Evolutionary conservation across 176 grass and related monocot species (phyloP), one percentile per base, ranked within the genome.

Genomic region (Secale cereale): DNA sequence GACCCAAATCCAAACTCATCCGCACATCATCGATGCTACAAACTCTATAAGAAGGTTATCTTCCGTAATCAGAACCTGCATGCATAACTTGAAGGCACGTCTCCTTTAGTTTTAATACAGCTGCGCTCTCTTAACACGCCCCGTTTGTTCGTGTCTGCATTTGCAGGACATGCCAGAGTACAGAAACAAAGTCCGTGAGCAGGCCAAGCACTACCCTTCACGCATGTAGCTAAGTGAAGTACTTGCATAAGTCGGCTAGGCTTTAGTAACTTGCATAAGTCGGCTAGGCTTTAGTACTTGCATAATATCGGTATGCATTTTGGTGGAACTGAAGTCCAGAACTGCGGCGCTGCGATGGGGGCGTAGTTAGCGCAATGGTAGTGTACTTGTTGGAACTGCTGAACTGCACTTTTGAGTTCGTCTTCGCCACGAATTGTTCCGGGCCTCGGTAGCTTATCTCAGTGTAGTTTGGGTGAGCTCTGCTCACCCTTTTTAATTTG

Each of bases 181-280:
- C 86, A 90, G 40, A 79, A 88, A 81, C 12, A 52, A 82, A 59
- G 89, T 98, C 12, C 82, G 85, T 41, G 77, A 88, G 71, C 95
- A 95, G 89, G 78, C 83, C 26, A 98, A 89, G 84, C 61, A 35
- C 46, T 98, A 98, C 56, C 95, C 91, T 64, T 87, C 90, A 5
- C 57, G 23, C 19, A 6, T 93, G 35, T 90, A 93, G 86, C 14
- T 25, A 17, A n/a, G n/a, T n/a, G n/a, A n/a, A n/a, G n/a, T n/a
- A n/a, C n/a, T n/a, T n/a, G n/a, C n/a, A n/a, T n/a, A n/a, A n/a
- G n/a, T n/a, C n/a, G n/a, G n/a, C n/a, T n/a, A n/a, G n/a, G n/a
- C n/a, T n/a, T n/a, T n/a, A n/a, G n/a, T n/a, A n/a, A 28, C 23
- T 46, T 7, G 20, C 28, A n/a, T n/a, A n/a, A n/a, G 5, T 11